phyloP scores from a whole-genome alignment of 1,284 basidiomycete genomes.

The Wallemia mellicola region DNA sequence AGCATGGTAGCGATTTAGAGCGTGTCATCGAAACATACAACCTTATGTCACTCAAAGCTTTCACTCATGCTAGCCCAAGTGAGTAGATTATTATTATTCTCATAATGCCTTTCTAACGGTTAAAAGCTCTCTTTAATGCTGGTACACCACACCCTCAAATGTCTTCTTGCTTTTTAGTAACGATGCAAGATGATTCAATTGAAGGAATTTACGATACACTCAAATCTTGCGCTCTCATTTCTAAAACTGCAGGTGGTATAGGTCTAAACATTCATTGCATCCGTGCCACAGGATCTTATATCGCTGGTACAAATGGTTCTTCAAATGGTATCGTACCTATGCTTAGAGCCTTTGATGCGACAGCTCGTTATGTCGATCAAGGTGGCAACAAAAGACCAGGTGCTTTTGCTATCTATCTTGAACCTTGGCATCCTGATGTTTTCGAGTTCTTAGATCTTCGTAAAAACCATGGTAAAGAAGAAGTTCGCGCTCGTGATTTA shows the following conservation, averaged over 20 bases:
- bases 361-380: slow-evolving; percentile 95
- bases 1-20: slow-evolving; percentile 61
- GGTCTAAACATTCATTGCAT: slow-evolving; percentile 92
- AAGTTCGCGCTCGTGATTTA: slow-evolving; percentile 79
- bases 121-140: slow-evolving; percentile 53
- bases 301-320: slow-evolving; percentile 86
- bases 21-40: slow-evolving; percentile 54
- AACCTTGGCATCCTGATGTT: slow-evolving; percentile 92
- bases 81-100: slow-evolving; percentile 5
- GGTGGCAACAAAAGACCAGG: slow-evolving; percentile 98
- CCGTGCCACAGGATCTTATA: slow-evolving; percentile 70
- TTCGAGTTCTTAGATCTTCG: slow-evolving; percentile 94
- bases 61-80: slow-evolving; percentile 88
- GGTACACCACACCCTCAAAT: slow-evolving; percentile 87
- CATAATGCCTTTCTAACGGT: too few species aligned
- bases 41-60: slow-evolving; percentile 85
- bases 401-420: slow-evolving; percentile 82
- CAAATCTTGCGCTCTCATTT: slow-evolving; percentile 97
- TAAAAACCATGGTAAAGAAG: slow-evolving; percentile 99
- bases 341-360: slow-evolving; percentile 94
- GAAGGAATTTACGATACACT: slow-evolving; percentile 98
- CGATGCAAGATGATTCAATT: slow-evolving; percentile 97
- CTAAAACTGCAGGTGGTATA: slow-evolving; percentile 94
- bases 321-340: slow-evolving; percentile 98
- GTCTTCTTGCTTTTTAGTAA: slow-evolving; percentile 89